Evolutionary conservation across 1,139 yeast genomes (phyloP), one percentile per base, ranked within the genome.

Genomic region (Saccharomyces uvarum): DNA sequence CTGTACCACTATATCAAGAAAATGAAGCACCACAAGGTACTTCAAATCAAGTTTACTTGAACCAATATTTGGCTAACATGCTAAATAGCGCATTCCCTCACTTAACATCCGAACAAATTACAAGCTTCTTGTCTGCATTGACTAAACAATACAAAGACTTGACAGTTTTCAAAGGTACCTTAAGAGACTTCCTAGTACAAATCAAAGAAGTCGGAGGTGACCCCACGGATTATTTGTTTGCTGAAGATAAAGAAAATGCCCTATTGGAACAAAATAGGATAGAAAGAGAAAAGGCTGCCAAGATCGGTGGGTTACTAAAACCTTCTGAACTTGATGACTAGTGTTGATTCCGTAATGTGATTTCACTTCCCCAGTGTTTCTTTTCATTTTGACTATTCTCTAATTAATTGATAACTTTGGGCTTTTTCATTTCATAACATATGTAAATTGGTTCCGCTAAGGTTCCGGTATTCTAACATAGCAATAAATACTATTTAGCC

Each of bases 131-230:
- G 59, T 81, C 80, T 62, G 96, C 90, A 11, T 77, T 93, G 68
- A 81, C 88, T 47, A 73, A 81, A 16, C 83, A 84, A 56, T 89
- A 89, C 69, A 82, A 79, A 58, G 95, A 89, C 64, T 83, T 85
- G 59, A 71, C 74, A 61, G 86, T 83, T 70, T 93, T 95, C 76
- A 84, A 84, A 73, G 89, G 89, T 54, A 85, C 88, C 2, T 77
- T 95, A 64, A 85, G 99, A 73, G 99, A 95, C 73, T 95, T 95
- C 81, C 79, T 95, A 71, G 95, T 95, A 50, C 98, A 93, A 76
- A 88, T 93, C 70, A 90, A 90, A 73, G 96, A 93, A 73, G 83
- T 81, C 68, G 99, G 98, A 59, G 99, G 99, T 51, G 97, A 89
- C 70, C 76, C 79, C 53, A 88, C 95, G 33, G 97, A 90, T 70